Conservation (phyloP, 331 rosid species). For the Phaseolus coccineus region DNA sequence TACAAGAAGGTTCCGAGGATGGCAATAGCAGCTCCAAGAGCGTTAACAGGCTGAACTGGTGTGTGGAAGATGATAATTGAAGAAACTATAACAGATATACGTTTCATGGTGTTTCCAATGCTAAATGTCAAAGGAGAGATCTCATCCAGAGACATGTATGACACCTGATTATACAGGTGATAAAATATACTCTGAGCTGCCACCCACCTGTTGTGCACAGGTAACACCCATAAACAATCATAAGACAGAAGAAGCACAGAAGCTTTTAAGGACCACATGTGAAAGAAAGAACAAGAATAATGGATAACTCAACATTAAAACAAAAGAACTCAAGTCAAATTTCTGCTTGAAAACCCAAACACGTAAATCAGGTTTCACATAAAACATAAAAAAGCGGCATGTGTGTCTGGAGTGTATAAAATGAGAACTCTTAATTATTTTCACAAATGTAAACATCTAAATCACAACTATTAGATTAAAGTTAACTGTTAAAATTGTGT, state of each 20-base stretch:
- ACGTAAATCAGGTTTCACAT: background rate
- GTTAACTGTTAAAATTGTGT: background rate
- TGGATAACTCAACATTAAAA: too few species aligned
- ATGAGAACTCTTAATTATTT: background rate
- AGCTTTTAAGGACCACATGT: background rate
- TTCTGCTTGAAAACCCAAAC: background rate
- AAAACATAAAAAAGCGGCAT: background rate
- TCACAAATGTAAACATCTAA: background rate
- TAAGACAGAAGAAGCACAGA: background rate
- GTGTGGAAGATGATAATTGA: conserved; percentile 94
- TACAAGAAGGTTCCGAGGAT: conserved; percentile 90
- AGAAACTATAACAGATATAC: conserved; percentile 89
- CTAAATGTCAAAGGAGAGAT: conserved; percentile 96
- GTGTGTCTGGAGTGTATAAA: background rate
- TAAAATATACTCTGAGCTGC: conserved; percentile 96
- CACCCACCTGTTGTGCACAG: conserved; percentile 74
- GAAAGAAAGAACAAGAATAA: too few species aligned
- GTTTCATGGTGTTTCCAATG: conserved; percentile 95
- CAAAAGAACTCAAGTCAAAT: background rate
- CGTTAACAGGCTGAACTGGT: conserved; percentile 90
- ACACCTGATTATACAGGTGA: conserved; percentile 92
- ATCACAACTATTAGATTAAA: background rate
- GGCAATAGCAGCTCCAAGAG: conserved; percentile 94
- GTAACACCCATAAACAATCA: conserved; percentile 1
- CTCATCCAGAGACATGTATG: conserved; percentile 92